Conservation (phyloP, 768 basidiomycete genomes). For the Phylloporus arenicola region DNA sequence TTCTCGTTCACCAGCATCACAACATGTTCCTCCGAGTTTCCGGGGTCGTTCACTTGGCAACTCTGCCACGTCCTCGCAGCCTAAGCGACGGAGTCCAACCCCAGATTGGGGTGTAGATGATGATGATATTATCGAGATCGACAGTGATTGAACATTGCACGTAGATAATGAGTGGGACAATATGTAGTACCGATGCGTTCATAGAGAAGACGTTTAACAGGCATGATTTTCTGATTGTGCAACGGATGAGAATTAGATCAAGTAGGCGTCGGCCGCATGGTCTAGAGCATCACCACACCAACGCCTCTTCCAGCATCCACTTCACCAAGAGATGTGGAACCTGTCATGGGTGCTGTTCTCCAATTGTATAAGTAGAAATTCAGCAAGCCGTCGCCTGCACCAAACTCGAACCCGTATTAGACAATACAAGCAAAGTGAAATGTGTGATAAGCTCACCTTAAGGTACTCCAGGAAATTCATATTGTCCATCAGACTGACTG, state of each 20-base stretch:
- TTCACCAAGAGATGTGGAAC: slow-evolving; percentile 49
- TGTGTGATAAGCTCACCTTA: slow-evolving; percentile 47
- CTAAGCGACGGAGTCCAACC: slow-evolving; percentile 52
- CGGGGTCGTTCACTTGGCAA: slow-evolving; percentile 39
- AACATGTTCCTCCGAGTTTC: slow-evolving; percentile 30
- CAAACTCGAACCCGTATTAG: slow-evolving; percentile 58
- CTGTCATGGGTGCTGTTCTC: slow-evolving; percentile 76
- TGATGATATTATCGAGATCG: slow-evolving; percentile 78
- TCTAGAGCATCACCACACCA: slow-evolving; percentile 90
- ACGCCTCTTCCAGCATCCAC: slow-evolving; percentile 69
- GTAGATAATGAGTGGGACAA: not conserved
- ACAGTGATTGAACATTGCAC: slow-evolving; percentile 54
- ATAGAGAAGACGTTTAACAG: slow-evolving; percentile 1
- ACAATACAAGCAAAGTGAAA: not conserved
- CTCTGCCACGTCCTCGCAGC: slow-evolving; percentile 40
- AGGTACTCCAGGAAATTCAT: slow-evolving; percentile 73
- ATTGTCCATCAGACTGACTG: slow-evolving; percentile 94
- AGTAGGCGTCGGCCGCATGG: not conserved
- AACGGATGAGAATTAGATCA: not conserved
- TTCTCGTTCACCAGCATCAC: slow-evolving; percentile 17
- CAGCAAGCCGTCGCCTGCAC: slow-evolving; percentile 84
- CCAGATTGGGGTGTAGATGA: slow-evolving; percentile 84
- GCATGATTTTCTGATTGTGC: not conserved
- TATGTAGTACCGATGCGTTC: slow-evolving; percentile 6
- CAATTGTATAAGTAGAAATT: slow-evolving; percentile 96